These are phyloP conservation scores for Hyaloscypha bicolor DNA, from an alignment of 495 filamentous ascomycete species.

Conservation along the genomic window DNA sequence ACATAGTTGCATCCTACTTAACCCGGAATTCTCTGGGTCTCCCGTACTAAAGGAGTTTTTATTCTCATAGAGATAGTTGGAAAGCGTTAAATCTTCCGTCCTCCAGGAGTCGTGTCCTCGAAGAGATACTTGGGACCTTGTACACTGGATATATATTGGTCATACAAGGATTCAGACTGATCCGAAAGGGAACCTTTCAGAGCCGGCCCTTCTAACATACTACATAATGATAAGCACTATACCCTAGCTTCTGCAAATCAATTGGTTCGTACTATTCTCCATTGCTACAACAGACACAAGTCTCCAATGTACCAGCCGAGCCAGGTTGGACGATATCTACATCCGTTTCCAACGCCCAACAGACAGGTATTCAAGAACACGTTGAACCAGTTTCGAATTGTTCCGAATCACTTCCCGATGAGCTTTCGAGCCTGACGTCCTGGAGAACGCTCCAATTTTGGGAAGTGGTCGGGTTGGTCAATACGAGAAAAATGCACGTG, in stretches of 20 bases:
- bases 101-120: constrained; percentile 59
- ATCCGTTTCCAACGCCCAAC: too few species aligned
- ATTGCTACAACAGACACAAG: too few species aligned
- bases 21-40: constrained; percentile 58
- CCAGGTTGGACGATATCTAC: too few species aligned
- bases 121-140: constrained; percentile 34
- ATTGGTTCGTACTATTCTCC: neutral
- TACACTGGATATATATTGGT: neutral
- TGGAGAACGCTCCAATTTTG: too few species aligned
- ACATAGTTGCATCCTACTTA: constrained; percentile 55
- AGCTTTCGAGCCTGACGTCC: too few species aligned
- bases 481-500: neutral
- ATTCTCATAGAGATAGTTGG: constrained; percentile 45
- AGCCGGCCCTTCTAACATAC: neutral
- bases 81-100: constrained; percentile 42
- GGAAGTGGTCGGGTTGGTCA: too few species aligned
- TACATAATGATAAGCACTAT: constrained; percentile 9
- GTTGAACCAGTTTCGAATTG: too few species aligned
- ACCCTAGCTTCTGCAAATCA: neutral
- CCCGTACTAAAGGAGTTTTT: constrained; percentile 60
- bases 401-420: too few species aligned
- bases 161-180: neutral
- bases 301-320: too few species aligned
- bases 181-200: neutral
- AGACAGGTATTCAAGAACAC: too few species aligned